phyloP scores from a whole-genome alignment of 164 flowering plant species.

The Chimonanthus praecox region DNA sequence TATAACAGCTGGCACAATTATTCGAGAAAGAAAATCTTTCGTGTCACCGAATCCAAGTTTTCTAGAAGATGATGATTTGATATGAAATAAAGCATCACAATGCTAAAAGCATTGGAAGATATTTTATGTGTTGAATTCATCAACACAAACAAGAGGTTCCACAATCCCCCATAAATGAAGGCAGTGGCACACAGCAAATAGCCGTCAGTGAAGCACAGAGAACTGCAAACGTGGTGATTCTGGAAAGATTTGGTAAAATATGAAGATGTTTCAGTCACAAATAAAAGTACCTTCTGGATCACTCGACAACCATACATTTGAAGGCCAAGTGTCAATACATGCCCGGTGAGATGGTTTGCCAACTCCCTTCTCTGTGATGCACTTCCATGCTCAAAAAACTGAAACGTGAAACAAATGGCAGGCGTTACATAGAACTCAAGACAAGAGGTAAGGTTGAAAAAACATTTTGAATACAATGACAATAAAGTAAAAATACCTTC shows the following conservation, averaged over 20 bases:
- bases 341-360: constrained; percentile 65
- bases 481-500: constrained; percentile 48
- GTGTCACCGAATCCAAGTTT: background rate
- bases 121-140: background rate
- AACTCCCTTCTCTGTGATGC: constrained; percentile 67
- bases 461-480: background rate
- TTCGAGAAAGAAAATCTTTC: background rate
- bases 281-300: constrained; percentile 64
- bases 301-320: constrained; percentile 96
- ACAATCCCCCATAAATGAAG: too few relatives aligned
- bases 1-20: too few relatives aligned
- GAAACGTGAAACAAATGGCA: constrained; percentile 9
- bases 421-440: background rate
- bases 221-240: background rate
- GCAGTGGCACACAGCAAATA: background rate
- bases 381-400: constrained; percentile 90
- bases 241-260: background rate
- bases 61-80: background rate
- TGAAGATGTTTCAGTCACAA: background rate
- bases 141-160: background rate
- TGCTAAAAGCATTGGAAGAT: background rate
- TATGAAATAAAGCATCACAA: background rate
- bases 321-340: constrained; percentile 72
- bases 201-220: background rate
- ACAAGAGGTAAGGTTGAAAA: background rate